These are phyloP conservation scores for Bacidia rubella DNA, from an alignment of 495 filamentous ascomycete species.

Conservation along the genomic window DNA sequence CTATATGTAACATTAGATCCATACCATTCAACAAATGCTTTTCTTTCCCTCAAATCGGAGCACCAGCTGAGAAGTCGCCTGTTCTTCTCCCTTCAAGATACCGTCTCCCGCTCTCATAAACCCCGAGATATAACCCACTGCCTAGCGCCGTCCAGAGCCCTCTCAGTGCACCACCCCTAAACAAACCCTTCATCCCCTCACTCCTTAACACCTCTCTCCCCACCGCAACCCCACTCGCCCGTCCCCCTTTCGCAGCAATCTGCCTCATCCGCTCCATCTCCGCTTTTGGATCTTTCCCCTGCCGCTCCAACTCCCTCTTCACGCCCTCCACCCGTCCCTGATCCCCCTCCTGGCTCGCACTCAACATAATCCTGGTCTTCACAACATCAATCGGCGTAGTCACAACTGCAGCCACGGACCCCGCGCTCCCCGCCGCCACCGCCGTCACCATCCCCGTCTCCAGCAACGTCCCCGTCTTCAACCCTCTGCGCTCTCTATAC, in stretches of 20 bases:
- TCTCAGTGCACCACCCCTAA: constrained; percentile 61
- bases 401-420: constrained; percentile 51
- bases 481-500: constrained; percentile 18
- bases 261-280: constrained; percentile 40
- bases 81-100: constrained; percentile 47
- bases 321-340: constrained; percentile 11
- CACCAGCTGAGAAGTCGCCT: too few relatives aligned
- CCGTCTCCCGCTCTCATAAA: constrained; percentile 67
- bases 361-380: constrained; percentile 66
- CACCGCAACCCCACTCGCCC: constrained; percentile 49
- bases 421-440: constrained; percentile 52
- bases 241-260: constrained; percentile 53
- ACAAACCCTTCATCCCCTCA: constrained; percentile 58
- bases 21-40: too few relatives aligned
- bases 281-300: constrained; percentile 18
- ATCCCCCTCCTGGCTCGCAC: constrained; percentile 25
- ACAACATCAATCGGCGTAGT: constrained; percentile 78
- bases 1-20: too few relatives aligned
- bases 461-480: constrained; percentile 24
- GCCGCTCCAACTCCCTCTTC: constrained; percentile 33
- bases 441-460: constrained; percentile 60
- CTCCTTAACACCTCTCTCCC: constrained; percentile 46
- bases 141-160: constrained; percentile 70
- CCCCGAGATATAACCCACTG: constrained; percentile 70
- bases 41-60: too few relatives aligned